Conservation (phyloP, 2,329 filamentous ascomycete genomes). For the Clarireedia monteithiana region DNA sequence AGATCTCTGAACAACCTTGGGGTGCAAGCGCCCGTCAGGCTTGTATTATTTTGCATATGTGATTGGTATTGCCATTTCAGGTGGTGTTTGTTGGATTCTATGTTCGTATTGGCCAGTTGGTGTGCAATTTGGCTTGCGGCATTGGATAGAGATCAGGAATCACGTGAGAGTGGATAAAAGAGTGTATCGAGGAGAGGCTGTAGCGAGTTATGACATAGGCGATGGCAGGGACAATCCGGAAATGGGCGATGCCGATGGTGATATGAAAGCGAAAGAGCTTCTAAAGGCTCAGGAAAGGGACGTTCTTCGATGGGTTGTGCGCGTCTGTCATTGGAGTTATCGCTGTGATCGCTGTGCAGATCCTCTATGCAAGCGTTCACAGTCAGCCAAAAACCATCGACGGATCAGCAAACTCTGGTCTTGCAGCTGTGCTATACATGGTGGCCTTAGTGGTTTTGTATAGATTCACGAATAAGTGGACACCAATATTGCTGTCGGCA, state of each 20-base stretch:
- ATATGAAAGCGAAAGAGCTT: not conserved
- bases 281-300: too few species aligned
- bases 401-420: too few species aligned
- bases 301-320: too few species aligned
- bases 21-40: conserved; percentile 29
- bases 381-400: too few species aligned
- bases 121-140: conserved; percentile 13
- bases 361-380: too few species aligned
- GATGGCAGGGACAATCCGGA: not conserved
- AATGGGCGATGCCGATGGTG: not conserved
- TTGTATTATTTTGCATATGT: conserved; percentile 48
- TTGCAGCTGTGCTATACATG: too few species aligned
- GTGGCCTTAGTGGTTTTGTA: too few species aligned
- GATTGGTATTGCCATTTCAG: conserved; percentile 42
- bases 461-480: too few species aligned
- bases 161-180: conserved; percentile 28
- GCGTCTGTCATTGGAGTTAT: too few species aligned
- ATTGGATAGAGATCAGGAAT: conserved; percentile 32
- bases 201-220: not conserved
- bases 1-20: conserved; percentile 36
- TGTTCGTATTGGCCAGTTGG: conserved; percentile 16
- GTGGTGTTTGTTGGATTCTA: conserved; percentile 22
- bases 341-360: too few species aligned
- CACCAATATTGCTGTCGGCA: too few species aligned
- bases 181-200: not conserved